Evolutionary conservation across 1,284 basidiomycete genomes (phyloP).

Genomic region (Apiotrichum gracile): DNA sequence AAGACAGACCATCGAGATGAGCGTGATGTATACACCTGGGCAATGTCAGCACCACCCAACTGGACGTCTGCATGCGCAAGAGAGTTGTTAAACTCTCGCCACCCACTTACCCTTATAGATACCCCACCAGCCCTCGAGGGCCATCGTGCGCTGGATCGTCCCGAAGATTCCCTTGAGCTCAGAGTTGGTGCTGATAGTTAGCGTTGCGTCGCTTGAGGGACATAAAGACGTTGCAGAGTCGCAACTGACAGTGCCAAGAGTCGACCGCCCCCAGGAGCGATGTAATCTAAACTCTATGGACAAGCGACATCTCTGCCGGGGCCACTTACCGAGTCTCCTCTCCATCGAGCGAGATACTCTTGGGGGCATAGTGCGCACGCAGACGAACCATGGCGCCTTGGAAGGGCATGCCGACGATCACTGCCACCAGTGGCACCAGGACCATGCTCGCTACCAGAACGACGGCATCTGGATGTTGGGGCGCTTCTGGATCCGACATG

Average conservation of each 20-base stretch:
- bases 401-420: slow-evolving; percentile 44
- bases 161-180: slow-evolving; percentile 41
- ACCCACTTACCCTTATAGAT: slow-evolving; percentile 72
- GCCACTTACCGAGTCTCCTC: slow-evolving; percentile 26
- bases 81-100: no score
- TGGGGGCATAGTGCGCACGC: slow-evolving; percentile 48
- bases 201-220: background rate
- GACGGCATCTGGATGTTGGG: no score
- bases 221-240: background rate
- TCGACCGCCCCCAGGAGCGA: background rate
- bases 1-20: no score
- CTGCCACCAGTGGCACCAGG: no score
- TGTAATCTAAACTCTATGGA: no score
- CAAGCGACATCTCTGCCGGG: background rate
- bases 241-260: no score
- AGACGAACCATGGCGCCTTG: slow-evolving; percentile 44
- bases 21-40: no score
- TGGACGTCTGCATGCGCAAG: no score
- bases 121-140: slow-evolving; percentile 71
- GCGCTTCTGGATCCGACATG: no score
- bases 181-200: background rate
- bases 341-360: slow-evolving; percentile 67
- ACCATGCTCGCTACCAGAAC: no score
- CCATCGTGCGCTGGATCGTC: slow-evolving; percentile 67
- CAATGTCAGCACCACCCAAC: no score